Evolutionary conservation across 148 eudicot genomes (phyloP), one percentile per base, ranked within the genome.

Genomic region (Drosera capensis): DNA sequence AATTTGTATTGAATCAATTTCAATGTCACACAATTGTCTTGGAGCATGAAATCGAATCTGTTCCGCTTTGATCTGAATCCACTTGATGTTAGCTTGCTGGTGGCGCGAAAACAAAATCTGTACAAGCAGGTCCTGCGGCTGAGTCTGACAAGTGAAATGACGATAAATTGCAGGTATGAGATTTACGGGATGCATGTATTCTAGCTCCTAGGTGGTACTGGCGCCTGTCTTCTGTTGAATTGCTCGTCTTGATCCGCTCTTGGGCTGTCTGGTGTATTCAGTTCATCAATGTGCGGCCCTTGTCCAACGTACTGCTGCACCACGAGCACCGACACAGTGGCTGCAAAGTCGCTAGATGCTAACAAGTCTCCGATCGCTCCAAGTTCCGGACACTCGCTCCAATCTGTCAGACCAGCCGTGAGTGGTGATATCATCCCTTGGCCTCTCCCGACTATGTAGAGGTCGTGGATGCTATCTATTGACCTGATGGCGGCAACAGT

Each of bases 301-400:
- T 51, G 25, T n/a, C 86, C 76, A 6, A 68, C 54, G 29, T 73
- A 78, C 19, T 81, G 85, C 30, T 81, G 92, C 34, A 81, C 59
- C 35, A 81, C 85, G 36, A 81, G 41, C 40, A 77, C 81, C 0
- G 99, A 90, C 35, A 63, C 70, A 1, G 67, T 70, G 3, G 74
- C 55, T 0, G 79, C 74, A 55, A 90, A 84, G 50, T 84, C 95
- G 1, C 95, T 73, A 0, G 95, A 80, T 9, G 95, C 93, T 46
- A 84, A 56, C 40, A 90, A 23, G 54, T 80, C 95, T 14, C 99
- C 99, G 0, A 90, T 81, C 1, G 85, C 78, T 4, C 99, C 95
- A 1, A 88, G 73, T 52, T 88, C 97, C 1, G 92, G 94, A 47
- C 97, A 88, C 67, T 88, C 97, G 22, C 94, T 84, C 94, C 90